Percentiles rank a stretch among this genome's conserved stretches.
These are phyloP conservation scores for Vitis rupestris DNA, from an alignment of 164 flowering plant species.

Conservation along the genomic window DNA sequence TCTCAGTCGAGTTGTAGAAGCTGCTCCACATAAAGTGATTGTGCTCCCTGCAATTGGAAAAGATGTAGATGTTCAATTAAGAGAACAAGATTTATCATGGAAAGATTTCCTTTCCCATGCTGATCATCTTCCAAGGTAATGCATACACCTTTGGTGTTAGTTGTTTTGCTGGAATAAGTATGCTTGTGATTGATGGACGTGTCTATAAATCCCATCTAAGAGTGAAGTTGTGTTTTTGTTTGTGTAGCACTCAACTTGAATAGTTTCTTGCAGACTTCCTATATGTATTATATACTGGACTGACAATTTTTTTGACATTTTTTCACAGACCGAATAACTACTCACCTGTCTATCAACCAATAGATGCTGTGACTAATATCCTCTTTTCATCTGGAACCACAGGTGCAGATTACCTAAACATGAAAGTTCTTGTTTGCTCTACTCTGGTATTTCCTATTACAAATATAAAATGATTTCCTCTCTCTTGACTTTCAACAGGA, in stretches of 20 bases:
- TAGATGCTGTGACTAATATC: slow-evolving; percentile 61
- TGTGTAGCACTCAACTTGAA: too few relatives aligned
- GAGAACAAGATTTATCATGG: slow-evolving; percentile 82
- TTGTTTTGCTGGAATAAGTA: too few relatives aligned
- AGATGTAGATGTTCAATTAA: slow-evolving; percentile 47
- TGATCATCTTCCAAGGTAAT: slow-evolving; percentile 56
- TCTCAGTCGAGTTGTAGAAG: slow-evolving; percentile 81
- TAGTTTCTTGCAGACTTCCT: too few relatives aligned
- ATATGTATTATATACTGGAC: too few relatives aligned
- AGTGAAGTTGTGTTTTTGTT: too few relatives aligned
- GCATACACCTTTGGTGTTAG: background rate
- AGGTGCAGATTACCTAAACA: slow-evolving; percentile 34
- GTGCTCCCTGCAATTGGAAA: slow-evolving; percentile 75
- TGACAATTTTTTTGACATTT: background rate
- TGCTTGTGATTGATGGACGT: too few relatives aligned
- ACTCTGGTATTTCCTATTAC: background rate
- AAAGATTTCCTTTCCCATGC: slow-evolving; percentile 55
- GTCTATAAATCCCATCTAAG: too few relatives aligned
- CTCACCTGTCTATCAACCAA: slow-evolving; percentile 59
- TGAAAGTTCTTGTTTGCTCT: too few relatives aligned
- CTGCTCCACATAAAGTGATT: slow-evolving; percentile 55
- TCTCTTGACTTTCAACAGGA: slow-evolving; percentile 35
- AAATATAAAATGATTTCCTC: background rate
- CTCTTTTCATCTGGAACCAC: slow-evolving; percentile 99
- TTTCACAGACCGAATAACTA: slow-evolving; percentile 52